Base-by-base conservation (phyloP, 1,139 yeast species). In the Blastobotrys petasosporus region DNA sequence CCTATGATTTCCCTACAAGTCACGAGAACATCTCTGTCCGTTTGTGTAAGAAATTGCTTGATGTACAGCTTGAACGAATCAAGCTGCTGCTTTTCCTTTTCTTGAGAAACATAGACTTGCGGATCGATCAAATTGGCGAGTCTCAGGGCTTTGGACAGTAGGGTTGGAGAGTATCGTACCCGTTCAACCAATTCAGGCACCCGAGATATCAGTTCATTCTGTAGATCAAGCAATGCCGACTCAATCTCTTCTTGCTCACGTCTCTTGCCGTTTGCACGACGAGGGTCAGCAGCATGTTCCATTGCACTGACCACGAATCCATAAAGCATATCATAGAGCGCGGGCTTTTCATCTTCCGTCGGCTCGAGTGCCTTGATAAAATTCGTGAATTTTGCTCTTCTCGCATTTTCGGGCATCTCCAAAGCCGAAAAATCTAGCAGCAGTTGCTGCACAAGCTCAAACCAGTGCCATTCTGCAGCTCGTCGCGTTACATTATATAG, bases 371-470 rank as follows among this genome's bases (percentile, higher is more conserved):
- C 46, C 29, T 45, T 44, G 29, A 56, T 41, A 13, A 48, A 43
- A 16, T 46, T 47, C 13, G 45, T 49, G 13, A 51, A 53, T 4
- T 51, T 51, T 13, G 53, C 52, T 7, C 40, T 35, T 20, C 43
- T 17, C 29, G 38, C 16, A n/a, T 11, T 12, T 9, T 12, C 30
- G 4, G 45, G 45, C 7, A 49, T 37, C 10, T 44, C 53, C 9
- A 54, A 42, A 8, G 62, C 51, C 6, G 65, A 59, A 34, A 58
- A 58, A 41, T 65, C 68, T 45, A 54, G 59, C 20, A 60, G 45
- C 7, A 65, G 55, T 35, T 58, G 58, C 10, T 50, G 49, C 2
- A 53, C 49, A 10, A 62, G 44, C 8, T 41, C 36, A 10, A 49
- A 39, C 61, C 64, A 61, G 9, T 51, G 46, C 46, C 52, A 44